Evolutionary conservation across 208 protist species (phyloP), one percentile per base, ranked within the genome.

Genomic region (Leishmania aethiopica): DNA sequence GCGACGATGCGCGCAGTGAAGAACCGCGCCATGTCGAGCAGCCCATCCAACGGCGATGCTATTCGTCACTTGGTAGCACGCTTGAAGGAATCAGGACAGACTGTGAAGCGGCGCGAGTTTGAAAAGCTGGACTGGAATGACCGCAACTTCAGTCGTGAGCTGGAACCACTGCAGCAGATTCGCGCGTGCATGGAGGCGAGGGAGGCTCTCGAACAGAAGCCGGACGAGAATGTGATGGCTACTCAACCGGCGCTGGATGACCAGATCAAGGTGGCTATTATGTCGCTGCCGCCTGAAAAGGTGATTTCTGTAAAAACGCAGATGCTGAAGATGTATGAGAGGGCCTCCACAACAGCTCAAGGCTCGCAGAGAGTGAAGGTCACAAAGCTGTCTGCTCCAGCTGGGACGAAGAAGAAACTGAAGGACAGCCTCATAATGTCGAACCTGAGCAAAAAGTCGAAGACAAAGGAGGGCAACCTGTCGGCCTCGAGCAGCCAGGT

Each of bases 131-230:
- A 92, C 76, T 95, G 88, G 89, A 82, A 86, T 67, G 87, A 94
- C 74, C 85, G 85, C 42, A 90, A 86, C 60, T 93, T 93, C 76
- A 84, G 89, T 32, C 77, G 88, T 17, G 89, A 90, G 60, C 78
- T 93, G 6, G 71, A 71, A 25, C 83, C 86, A 47, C 59, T 95
- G 55, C 86, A 77, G 35, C 51, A 90, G 70, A 78, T 95, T 40
- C 89, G 86, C 22, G 82, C 86, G 47, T 91, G 85, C 81, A 79
- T 92, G 84, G 92, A 95, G 79, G 90, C 88, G 47, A 95, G 88
- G 67, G 89, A 90, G 69, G 69, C 59, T 13, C 42, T 86, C 6
- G 83, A 87, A 45, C 51, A 80, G 0, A 76, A 51, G 66, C 49
- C 73, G 3, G 51, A 22, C 3, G 80, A 81, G 40, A 79, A 66